phyloP scores from a whole-genome alignment of 2,329 filamentous ascomycete genomes.

The Botrytis fragariae region DNA sequence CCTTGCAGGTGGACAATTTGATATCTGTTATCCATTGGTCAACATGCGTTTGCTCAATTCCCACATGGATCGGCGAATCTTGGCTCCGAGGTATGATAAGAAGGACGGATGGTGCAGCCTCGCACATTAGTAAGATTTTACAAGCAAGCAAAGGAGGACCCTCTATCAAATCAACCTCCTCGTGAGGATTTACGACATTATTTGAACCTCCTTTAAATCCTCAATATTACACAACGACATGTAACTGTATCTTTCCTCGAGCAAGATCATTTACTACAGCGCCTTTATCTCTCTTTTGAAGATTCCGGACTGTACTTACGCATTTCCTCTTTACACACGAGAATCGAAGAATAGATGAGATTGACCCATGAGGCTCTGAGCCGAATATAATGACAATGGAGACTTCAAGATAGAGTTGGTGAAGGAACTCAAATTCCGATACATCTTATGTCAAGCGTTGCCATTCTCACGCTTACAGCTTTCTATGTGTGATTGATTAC shows the following conservation, averaged over 20 bases:
- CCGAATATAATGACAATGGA: background rate
- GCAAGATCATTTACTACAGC: too few species aligned
- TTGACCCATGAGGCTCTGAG: too few species aligned
- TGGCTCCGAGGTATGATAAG: background rate
- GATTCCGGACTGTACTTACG: too few species aligned
- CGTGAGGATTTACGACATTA: background rate
- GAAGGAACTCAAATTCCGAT: background rate
- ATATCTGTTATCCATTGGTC: background rate
- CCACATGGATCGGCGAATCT: background rate
- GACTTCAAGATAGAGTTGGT: background rate
- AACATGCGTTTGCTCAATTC: background rate
- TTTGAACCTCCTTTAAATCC: background rate
- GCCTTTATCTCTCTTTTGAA: too few species aligned
- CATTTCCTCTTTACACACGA: too few species aligned
- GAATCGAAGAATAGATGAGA: too few species aligned
- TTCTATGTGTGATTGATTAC: background rate
- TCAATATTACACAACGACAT: too few species aligned
- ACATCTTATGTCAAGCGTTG: background rate
- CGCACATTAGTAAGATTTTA: background rate
- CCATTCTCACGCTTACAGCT: background rate
- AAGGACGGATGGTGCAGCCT: background rate
- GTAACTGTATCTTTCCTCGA: too few species aligned
- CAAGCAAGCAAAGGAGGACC: background rate
- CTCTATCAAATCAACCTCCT: background rate
- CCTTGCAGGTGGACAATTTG: background rate